Base-by-base conservation (phyloP, 164 flowering plant species). In the Liquidambar formosana region DNA sequence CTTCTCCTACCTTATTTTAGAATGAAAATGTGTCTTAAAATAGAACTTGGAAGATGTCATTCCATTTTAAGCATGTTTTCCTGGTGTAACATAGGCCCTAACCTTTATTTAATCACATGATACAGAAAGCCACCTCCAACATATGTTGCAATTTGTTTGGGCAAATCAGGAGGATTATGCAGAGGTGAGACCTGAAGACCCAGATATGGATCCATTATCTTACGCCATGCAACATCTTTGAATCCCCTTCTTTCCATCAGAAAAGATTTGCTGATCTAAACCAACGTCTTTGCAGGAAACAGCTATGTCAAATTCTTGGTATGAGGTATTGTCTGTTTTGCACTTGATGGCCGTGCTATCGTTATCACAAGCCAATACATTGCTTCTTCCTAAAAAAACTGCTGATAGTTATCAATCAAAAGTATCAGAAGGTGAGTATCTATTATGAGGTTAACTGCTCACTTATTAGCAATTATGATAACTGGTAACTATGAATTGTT, bases 301-400 rank as follows among this genome's bases (percentile, higher is more conserved):
- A 65, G 81, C 83, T 58, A 81, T 95, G 64, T 88, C 83, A 51
- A 93, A 87, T 84, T 88, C 93, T 64, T 95, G 99, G 97, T 93
- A 93, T 60, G 97, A 95, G 83, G 89, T 92, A 49, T 69, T 95
- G 83, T 93, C 97, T 25, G 89, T 93, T 70, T 76, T 93, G 75
- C 99, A 95, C 76, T 84, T 93, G 80, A 89, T 95, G 97, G 96
- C 97, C 64, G 83, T 82, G 84, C 81, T 93, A 60, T 84, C 86
- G 10, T 73, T 95, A 63, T 93, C 92, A 65, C 93, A 93, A 76
- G 97, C 96, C 72, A 93, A 93, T 77, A 65, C 85, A 28, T 70
- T 93, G 74, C 97, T 95, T 78, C 89, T 91, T 71, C 96, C 99
- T 15, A 89, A 83, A 86, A 83, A 86, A 66, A 83, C 96, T 64